Evolutionary conservation across 805 yeast species (phyloP), one percentile per base, ranked within the genome.

Genomic region (Grigorovia transvaalensis): DNA sequence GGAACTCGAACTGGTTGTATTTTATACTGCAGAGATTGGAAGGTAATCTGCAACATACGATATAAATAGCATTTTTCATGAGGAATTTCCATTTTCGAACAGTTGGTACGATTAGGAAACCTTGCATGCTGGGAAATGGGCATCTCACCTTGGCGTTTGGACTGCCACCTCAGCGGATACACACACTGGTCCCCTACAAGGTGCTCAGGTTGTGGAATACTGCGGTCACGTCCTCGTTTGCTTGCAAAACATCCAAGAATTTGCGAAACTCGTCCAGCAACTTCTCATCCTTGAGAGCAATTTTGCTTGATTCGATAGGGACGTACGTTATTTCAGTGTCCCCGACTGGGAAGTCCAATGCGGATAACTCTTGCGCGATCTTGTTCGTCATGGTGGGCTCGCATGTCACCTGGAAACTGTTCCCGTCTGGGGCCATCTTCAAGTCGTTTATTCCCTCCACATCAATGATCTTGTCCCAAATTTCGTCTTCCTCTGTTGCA

Each of bases 211-310:
- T 33, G 8, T 33, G 38, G 69, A 86, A 87, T 53, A 86, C 80
- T 55, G 80, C 88, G 7, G 88, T 81, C 19, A 91, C 86, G 59
- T 93, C 98, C 48, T 84, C 88, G n/a, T 88, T 71, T 38, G 82
- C 88, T 50, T 88, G 95, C 46, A 91, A 71, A 47, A 74, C 73
- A 20, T 66, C 71, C 38, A 84, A 65, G 40, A 89, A 79, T 60
- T 80, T 85, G 15, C 76, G 75, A 59, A 80, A 76, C 41, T 74
- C 73, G 53, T 73, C 75, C 53, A 67, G 71, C 8, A 74, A 68
- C 3, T 80, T 88, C 27, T 73, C 80, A 51, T 76, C 74, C 0
- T 74, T 72, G 33, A 83, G 76, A 11, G 73, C 76, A 3, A 81
- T 81, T 54, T 71, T 69, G 59, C 78, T 75, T 46, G 85, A 95